A percentile compares a stretch with the other conserved stretches of the same genome.
Evolutionary conservation across 805 yeast species (phyloP).

Genomic region (Nakazawaea laoshanensis): DNA sequence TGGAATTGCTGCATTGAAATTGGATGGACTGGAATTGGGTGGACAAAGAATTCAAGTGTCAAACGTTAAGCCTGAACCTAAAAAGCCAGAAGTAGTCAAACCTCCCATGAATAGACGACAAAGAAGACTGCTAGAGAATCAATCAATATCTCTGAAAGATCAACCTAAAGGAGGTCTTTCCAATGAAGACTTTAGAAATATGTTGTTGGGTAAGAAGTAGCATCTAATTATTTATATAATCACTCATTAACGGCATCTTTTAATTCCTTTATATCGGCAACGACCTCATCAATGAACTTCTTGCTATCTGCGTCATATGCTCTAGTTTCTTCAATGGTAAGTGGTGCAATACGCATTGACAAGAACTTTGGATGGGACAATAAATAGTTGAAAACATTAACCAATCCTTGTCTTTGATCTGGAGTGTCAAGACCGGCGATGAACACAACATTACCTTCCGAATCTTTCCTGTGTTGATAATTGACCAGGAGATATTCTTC

Average conservation of each 20-base stretch:
- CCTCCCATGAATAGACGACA: constrained; percentile 11
- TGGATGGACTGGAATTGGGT: constrained; percentile 31
- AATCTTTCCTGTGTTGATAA: constrained; percentile 10
- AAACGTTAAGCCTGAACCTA: constrained; percentile 16
- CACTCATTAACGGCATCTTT: constrained; percentile 30
- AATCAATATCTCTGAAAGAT: not conserved
- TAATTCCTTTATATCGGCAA: constrained; percentile 43
- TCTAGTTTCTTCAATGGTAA: constrained; percentile 57
- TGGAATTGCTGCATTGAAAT: constrained; percentile 39
- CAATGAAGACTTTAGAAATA: constrained; percentile 28
- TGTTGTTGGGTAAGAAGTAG: constrained; percentile 18
- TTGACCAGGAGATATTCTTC: constrained; percentile 30
- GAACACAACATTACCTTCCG: constrained; percentile 13
- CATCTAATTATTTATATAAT: not conserved
- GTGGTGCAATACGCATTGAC: constrained; percentile 57
- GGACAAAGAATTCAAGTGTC: constrained; percentile 17
- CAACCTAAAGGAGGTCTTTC: constrained; percentile 12
- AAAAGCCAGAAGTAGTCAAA: not conserved
- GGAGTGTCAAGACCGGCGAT: constrained; percentile 57
- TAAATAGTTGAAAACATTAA: constrained; percentile 57
- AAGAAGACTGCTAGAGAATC: constrained; percentile 4
- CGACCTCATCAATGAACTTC: constrained; percentile 36
- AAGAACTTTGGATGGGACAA: constrained; percentile 83
- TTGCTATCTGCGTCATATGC: constrained; percentile 39
- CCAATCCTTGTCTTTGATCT: constrained; percentile 50